Evolutionary conservation across 164 flowering plant genomes (phyloP).

Genomic region (Tetracentron sinense): DNA sequence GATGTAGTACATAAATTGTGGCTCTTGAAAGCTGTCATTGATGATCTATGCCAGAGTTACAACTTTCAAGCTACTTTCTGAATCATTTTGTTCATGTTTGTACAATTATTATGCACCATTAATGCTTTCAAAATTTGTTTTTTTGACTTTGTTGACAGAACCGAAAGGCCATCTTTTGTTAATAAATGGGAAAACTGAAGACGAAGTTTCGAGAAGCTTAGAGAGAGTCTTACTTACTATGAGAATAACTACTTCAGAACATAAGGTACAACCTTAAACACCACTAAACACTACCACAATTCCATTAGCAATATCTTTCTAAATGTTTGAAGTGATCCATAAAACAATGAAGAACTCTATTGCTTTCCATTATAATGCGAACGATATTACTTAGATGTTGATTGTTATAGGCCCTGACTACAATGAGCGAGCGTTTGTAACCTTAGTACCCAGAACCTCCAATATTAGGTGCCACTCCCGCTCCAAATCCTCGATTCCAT

Average conservation of each 20-base stretch:
- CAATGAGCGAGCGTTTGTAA: no score
- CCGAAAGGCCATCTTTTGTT: constrained; percentile 95
- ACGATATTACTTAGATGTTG: no score
- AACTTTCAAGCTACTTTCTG: background rate
- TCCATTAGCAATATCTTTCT: background rate
- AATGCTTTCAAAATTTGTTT: constrained; percentile 4
- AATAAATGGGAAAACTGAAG: constrained; percentile 89
- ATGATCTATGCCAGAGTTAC: background rate
- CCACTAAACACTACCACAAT: no score
- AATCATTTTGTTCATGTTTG: background rate
- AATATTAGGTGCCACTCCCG: no score
- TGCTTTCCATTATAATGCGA: no score
- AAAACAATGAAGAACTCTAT: no score
- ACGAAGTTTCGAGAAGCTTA: constrained; percentile 82
- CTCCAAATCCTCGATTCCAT: no score
- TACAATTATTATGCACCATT: background rate
- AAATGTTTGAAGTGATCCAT: no score
- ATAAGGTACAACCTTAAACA: constrained; percentile 63
- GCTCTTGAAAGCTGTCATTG: background rate
- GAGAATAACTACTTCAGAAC: constrained; percentile 83
- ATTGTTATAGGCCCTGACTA: no score
- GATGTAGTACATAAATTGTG: background rate
- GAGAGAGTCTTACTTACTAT: constrained; percentile 92
- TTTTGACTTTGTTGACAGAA: constrained; percentile 43
- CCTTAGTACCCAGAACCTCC: no score